These are phyloP conservation scores for Papilionanthe hybrid DNA, from an alignment of 116 monocot genomes.

Conservation along the genomic window DNA sequence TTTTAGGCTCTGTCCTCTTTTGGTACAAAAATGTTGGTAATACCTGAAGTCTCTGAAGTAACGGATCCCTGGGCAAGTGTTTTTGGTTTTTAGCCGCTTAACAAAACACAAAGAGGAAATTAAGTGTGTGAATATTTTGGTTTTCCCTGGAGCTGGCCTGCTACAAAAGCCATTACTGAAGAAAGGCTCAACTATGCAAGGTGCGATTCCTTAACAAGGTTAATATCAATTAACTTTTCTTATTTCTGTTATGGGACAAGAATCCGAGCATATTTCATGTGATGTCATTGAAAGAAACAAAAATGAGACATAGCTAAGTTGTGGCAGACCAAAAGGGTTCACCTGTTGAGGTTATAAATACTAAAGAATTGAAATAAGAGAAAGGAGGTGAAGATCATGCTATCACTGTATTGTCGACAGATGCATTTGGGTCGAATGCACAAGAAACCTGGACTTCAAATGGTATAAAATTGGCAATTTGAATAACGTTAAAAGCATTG, in stretches of 20 bases:
- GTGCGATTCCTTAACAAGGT: constrained; percentile 8
- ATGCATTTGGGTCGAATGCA: constrained; percentile 15
- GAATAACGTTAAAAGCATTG: background rate
- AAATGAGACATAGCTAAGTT: background rate
- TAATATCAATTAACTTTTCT: background rate
- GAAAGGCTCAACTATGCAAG: constrained; percentile 4
- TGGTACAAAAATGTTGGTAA: constrained; percentile 17
- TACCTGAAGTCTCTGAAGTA: constrained; percentile 22
- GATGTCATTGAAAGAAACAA: background rate
- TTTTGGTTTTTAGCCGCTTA: constrained; percentile 23
- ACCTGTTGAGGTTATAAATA: background rate
- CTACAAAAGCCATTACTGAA: constrained; percentile 17
- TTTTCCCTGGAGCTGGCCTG: constrained; percentile 25
- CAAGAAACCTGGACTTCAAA: background rate
- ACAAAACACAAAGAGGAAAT: constrained; percentile 12
- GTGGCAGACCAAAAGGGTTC: background rate
- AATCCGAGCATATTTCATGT: background rate
- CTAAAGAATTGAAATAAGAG: background rate
- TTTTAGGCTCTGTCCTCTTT: constrained; percentile 22
- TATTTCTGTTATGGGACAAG: background rate
- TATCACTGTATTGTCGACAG: background rate
- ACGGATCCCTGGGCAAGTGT: constrained; percentile 16
- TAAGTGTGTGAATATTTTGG: constrained; percentile 16
- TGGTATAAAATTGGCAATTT: background rate
- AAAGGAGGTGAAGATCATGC: background rate